Evolutionary conservation across 352 stramenopile species (phyloP).

Genomic region (Pythium guiyangense): DNA sequence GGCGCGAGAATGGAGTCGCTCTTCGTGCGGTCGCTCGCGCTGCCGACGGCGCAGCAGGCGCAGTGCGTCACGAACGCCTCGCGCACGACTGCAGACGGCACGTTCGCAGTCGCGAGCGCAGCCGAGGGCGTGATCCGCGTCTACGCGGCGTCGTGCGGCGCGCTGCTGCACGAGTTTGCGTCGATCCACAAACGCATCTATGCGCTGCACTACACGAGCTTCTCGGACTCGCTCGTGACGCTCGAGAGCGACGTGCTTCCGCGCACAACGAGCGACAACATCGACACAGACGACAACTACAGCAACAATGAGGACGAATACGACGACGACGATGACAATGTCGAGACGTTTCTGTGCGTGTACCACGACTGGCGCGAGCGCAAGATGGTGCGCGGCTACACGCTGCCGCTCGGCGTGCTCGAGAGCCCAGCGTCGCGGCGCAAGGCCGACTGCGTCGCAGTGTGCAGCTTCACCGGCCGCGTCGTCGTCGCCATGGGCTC

Average conservation of each 20-base stretch:
- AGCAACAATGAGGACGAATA: too few species aligned
- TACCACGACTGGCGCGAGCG: slow-evolving; percentile 86
- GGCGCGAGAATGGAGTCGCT: slow-evolving; percentile 59
- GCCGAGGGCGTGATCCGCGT: slow-evolving; percentile 71
- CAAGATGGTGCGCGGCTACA: slow-evolving; percentile 79
- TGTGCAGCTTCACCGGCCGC: slow-evolving; percentile 81
- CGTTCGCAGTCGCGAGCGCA: slow-evolving; percentile 66
- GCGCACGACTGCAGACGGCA: slow-evolving; percentile 56
- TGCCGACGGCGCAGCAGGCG: slow-evolving; percentile 27
- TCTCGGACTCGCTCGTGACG: slow-evolving; percentile 83
- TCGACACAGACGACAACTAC: slow-evolving; percentile 9
- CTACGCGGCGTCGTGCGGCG: slow-evolving; percentile 70
- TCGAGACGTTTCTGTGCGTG: slow-evolving; percentile 80
- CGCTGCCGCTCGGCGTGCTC: slow-evolving; percentile 68
- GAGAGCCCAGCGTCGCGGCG: slow-evolving; percentile 47
- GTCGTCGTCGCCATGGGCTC: slow-evolving; percentile 73
- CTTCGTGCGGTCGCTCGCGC: slow-evolving; percentile 60
- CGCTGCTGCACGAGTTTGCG: slow-evolving; percentile 77
- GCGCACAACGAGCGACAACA: not conserved
- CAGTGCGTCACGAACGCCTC: slow-evolving; percentile 56
- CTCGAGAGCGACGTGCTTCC: slow-evolving; percentile 51
- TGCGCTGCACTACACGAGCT: slow-evolving; percentile 79
- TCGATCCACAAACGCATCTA: slow-evolving; percentile 70
- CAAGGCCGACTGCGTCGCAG: slow-evolving; percentile 64
- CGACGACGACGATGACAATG: slow-evolving; percentile 24